Evolutionary conservation across 2,329 filamentous ascomycete genomes (phyloP).

Genomic region (Chaetomiaceae sp.): DNA sequence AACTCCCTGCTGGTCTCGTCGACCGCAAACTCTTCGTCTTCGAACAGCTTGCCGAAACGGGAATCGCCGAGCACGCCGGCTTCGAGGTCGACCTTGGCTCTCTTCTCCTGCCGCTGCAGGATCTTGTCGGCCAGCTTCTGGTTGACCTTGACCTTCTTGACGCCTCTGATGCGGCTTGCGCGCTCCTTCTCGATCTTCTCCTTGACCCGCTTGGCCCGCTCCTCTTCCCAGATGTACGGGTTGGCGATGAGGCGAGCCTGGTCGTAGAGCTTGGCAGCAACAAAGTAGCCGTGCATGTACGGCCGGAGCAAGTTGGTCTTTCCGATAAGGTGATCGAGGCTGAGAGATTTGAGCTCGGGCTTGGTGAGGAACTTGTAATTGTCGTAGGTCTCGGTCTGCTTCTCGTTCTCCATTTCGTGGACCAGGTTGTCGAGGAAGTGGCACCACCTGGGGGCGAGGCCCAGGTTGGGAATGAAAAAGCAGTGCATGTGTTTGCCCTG

Average conservation of each 20-base stretch:
- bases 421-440: slow-evolving; percentile 95
- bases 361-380: slow-evolving; percentile 98
- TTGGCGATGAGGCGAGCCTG: slow-evolving; percentile 90
- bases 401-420: slow-evolving; percentile 93
- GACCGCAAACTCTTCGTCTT: slow-evolving; percentile 88
- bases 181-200: slow-evolving; percentile 96
- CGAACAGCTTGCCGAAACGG: slow-evolving; percentile 84
- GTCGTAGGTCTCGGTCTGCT: slow-evolving; percentile 80
- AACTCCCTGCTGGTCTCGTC: slow-evolving; percentile 89
- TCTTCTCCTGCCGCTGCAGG: slow-evolving; percentile 60
- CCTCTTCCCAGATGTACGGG: slow-evolving; percentile 89
- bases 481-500: slow-evolving; percentile 61
- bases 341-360: slow-evolving; percentile 78
- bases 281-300: slow-evolving; percentile 99
- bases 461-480: slow-evolving; percentile 86
- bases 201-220: slow-evolving; percentile 83
- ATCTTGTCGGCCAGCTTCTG: slow-evolving; percentile 72
- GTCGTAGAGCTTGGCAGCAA: slow-evolving; percentile 91
- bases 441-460: slow-evolving; percentile 92
- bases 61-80: slow-evolving; percentile 73
- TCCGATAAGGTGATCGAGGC: slow-evolving; percentile 82
- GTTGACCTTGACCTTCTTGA: slow-evolving; percentile 98
- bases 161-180: slow-evolving; percentile 88
- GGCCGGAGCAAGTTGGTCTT: slow-evolving; percentile 85
- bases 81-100: slow-evolving; percentile 52